Evolutionary conservation across 2,329 filamentous ascomycete species (phyloP).

Genomic region (Talaromyces rugulosus): DNA sequence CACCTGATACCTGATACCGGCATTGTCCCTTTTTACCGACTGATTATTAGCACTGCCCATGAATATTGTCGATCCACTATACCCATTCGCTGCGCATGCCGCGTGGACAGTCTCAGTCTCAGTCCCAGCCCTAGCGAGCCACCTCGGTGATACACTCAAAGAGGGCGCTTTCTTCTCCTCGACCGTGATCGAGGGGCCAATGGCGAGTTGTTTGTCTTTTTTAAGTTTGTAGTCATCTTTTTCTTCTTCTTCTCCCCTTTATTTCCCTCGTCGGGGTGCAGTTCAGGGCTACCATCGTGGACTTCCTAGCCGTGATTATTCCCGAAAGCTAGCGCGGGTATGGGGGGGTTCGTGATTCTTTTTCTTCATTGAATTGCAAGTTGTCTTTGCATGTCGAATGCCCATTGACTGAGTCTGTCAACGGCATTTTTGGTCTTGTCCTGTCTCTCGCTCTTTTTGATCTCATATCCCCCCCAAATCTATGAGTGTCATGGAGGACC

Average conservation of each 20-base stretch:
- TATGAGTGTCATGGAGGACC: constrained; percentile 2
- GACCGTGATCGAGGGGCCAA: not conserved
- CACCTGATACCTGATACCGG: not conserved
- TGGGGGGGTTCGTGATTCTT: not conserved
- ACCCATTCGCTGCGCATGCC: not conserved
- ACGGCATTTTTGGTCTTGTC: not conserved
- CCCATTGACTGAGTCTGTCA: not conserved
- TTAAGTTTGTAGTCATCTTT: not conserved
- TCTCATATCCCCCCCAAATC: not conserved
- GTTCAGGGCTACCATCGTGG: not conserved
- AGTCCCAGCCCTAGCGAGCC: not conserved
- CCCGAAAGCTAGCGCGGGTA: not conserved
- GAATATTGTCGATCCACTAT: not conserved
- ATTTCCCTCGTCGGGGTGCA: not conserved
- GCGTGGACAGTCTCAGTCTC: not conserved
- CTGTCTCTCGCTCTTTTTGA: not conserved
- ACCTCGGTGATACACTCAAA: not conserved
- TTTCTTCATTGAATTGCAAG: not conserved
- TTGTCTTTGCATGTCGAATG: not conserved
- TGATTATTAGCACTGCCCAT: not conserved
- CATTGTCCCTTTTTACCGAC: not conserved
- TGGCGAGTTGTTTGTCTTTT: not conserved
- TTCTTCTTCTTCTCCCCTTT: not conserved
- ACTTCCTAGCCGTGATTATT: not conserved
- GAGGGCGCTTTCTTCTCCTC: not conserved